Conservation (phyloP, 2,329 filamentous ascomycete genomes). For the Monosporascus sp. region DNA sequence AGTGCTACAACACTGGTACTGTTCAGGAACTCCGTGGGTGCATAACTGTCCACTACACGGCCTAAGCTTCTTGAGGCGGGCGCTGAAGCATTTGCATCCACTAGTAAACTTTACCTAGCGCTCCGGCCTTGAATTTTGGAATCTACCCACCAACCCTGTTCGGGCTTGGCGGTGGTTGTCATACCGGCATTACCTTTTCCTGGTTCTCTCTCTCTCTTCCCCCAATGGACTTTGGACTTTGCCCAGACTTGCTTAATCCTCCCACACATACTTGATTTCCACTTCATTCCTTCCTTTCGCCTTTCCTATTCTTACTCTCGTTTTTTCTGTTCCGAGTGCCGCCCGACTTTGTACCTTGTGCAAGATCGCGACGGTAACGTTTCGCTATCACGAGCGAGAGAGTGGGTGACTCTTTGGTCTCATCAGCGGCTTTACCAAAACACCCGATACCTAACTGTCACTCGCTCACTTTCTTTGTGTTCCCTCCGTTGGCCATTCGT, state of each 20-base stretch:
- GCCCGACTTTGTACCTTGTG: constrained; percentile 5
- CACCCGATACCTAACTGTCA: not conserved
- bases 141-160: not conserved
- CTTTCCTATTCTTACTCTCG: not conserved
- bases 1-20: no score
- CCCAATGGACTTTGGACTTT: not conserved
- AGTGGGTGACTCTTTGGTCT: not conserved
- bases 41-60: no score
- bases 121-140: not conserved
- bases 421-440: not conserved
- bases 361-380: not conserved
- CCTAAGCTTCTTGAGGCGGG: no score
- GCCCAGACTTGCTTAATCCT: not conserved
- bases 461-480: constrained; percentile 1
- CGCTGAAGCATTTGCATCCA: not conserved
- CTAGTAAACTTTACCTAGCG: not conserved
- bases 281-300: not conserved
- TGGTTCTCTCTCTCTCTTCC: no score
- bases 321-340: constrained; percentile 11
- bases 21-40: no score
- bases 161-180: not conserved
- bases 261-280: not conserved
- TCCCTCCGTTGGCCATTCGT: not conserved
- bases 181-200: not conserved
- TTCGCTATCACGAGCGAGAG: not conserved